phyloP scores from a whole-genome alignment of 1,284 basidiomycete species.

The Leucoagaricus sp. region DNA sequence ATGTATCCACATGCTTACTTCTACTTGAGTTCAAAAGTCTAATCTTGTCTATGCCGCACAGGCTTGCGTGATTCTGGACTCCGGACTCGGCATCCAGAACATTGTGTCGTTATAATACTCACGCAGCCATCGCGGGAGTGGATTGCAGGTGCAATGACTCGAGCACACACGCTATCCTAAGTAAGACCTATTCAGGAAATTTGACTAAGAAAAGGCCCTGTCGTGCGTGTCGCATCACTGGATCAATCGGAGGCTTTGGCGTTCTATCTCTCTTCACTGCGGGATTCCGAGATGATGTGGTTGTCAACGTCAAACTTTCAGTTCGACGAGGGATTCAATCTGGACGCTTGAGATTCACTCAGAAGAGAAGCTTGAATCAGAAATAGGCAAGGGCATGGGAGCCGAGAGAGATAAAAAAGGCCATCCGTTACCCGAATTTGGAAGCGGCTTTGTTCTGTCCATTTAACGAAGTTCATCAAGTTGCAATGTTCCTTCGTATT shows the following conservation, averaged over 20 bases:
- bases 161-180: background rate
- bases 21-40: too few species aligned
- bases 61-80: background rate
- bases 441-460: slow-evolving; percentile 10
- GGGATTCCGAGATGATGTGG: background rate
- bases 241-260: slow-evolving; percentile 11
- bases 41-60: background rate
- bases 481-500: background rate
- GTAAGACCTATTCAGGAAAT: slow-evolving; percentile 12
- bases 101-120: slow-evolving; percentile 13
- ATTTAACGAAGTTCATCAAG: slow-evolving; percentile 3
- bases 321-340: background rate
- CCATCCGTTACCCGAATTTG: slow-evolving; percentile 10
- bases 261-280: background rate
- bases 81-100: background rate
- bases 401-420: slow-evolving; percentile 11
- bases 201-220: slow-evolving; percentile 6
- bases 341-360: background rate
- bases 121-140: slow-evolving; percentile 21
- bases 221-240: slow-evolving; percentile 4
- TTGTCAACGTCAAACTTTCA: background rate
- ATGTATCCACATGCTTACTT: too few species aligned
- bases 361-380: background rate
- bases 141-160: slow-evolving; percentile 12
- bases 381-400: background rate